Conservation (phyloP, 495 filamentous ascomycete species). For the Penicillium tannophilum region DNA sequence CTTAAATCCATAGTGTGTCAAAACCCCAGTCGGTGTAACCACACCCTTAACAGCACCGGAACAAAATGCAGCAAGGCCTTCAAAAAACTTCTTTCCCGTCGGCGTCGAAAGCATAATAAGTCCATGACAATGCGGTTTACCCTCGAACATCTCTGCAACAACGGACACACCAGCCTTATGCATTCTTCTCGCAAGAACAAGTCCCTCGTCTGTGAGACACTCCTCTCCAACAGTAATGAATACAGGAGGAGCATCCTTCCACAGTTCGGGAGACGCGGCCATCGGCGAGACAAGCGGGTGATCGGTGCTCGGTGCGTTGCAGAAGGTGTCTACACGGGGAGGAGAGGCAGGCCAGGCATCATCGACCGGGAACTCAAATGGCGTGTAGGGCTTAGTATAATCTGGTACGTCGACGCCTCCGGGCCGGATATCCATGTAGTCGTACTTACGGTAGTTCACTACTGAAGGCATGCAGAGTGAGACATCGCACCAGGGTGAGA, state of each 20-base stretch:
- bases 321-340: conserved; percentile 69
- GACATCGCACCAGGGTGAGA: conserved; percentile 78
- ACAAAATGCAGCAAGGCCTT: conserved; percentile 60
- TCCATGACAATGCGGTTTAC: conserved; percentile 88
- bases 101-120: conserved; percentile 58
- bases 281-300: conserved; percentile 81
- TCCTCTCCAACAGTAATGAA: conserved; percentile 80
- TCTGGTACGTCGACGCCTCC: conserved; percentile 31
- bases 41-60: conserved; percentile 36
- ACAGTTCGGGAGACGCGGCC: conserved; percentile 54
- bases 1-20: conserved; percentile 56
- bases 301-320: conserved; percentile 57
- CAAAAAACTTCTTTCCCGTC: conserved; percentile 53
- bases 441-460: conserved; percentile 60
- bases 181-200: conserved; percentile 61
- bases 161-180: conserved; percentile 64
- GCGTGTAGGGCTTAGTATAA: conserved; percentile 18
- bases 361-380: conserved; percentile 49
- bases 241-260: conserved; percentile 70
- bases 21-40: conserved; percentile 25
- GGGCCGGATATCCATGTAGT: conserved; percentile 60
- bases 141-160: conserved; percentile 74
- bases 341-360: conserved; percentile 72
- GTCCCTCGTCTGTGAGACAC: conserved; percentile 71
- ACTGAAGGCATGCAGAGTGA: conserved; percentile 74